phyloP scores from a whole-genome alignment of 805 yeast species.

The Candida gorgasii region DNA sequence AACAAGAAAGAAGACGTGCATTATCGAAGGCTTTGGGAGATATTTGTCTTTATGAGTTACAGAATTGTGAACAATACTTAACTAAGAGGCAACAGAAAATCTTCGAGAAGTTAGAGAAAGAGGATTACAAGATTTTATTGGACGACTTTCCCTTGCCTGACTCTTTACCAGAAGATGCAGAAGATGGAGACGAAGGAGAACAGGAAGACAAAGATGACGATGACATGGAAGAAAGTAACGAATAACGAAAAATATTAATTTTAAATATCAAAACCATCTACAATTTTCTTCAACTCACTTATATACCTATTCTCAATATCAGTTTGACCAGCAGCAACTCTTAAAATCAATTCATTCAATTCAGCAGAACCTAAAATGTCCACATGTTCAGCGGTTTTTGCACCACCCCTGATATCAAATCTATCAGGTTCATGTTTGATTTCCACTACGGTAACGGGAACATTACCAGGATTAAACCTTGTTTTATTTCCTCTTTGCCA shows the following conservation, averaged over 20 bases:
- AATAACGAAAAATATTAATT: neutral
- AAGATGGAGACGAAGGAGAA: neutral
- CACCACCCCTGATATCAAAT: conserved; percentile 95
- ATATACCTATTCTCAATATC: conserved; percentile 61
- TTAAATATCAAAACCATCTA: conserved; percentile 43
- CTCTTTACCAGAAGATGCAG: neutral
- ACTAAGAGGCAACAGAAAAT: neutral
- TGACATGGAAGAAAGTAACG: neutral
- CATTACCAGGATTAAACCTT: conserved; percentile 76
- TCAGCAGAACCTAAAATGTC: conserved; percentile 94
- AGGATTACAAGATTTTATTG: neutral
- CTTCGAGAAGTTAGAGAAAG: neutral
- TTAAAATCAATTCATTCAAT: conserved; percentile 79
- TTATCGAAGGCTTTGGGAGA: conserved; percentile 6
- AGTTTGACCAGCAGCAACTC: conserved; percentile 82
- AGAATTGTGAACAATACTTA: conserved; percentile 1
- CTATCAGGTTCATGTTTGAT: conserved; percentile 91
- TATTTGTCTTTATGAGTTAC: conserved; percentile 8
- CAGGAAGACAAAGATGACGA: neutral
- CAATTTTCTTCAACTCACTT: conserved; percentile 66
- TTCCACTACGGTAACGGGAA: conserved; percentile 79
- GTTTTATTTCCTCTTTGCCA: conserved; percentile 70
- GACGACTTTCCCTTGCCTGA: too few species aligned
- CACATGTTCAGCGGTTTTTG: conserved; percentile 96
- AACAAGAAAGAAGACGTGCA: conserved; percentile 7